Evolutionary conservation across 768 basidiomycete species (phyloP).

Genomic region (Erythrobasidium yunnanense): DNA sequence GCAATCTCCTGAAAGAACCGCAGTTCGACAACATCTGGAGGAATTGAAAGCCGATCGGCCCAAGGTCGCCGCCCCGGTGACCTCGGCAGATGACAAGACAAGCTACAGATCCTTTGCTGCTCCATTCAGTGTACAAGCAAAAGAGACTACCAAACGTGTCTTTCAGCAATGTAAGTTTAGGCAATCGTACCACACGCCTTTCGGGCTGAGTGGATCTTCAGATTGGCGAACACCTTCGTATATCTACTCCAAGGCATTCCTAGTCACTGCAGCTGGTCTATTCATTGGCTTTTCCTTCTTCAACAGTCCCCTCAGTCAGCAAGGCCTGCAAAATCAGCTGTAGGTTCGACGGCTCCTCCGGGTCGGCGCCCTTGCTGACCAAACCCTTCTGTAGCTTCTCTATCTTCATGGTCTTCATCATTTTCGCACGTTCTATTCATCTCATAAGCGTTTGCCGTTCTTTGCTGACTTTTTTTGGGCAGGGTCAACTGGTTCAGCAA

Average conservation of each 20-base stretch:
- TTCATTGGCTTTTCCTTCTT: conserved; percentile 39
- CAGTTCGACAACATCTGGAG: conserved; percentile 45
- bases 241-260: conserved; percentile 36
- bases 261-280: background rate
- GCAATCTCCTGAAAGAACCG: conserved; percentile 55
- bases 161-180: conserved; percentile 43
- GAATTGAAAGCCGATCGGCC: conserved; percentile 51
- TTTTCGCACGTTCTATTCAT: conserved; percentile 42
- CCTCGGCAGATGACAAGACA: conserved; percentile 29
- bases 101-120: conserved; percentile 25
- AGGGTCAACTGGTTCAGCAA: conserved; percentile 52
- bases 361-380: no score
- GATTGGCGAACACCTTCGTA: conserved; percentile 43
- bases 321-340: conserved; percentile 42
- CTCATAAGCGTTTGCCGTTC: conserved; percentile 7
- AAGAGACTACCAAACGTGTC: conserved; percentile 35
- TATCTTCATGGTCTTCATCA: conserved; percentile 39
- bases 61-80: conserved; percentile 41
- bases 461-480: background rate
- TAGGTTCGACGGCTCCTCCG: no score
- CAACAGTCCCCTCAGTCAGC: conserved; percentile 40
- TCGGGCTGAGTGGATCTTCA: no score
- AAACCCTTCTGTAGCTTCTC: no score
- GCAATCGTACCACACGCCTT: no score
- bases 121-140: background rate